Evolutionary conservation across 2,329 filamentous ascomycete species (phyloP).

Genomic region (Aspergillus luchuensis): DNA sequence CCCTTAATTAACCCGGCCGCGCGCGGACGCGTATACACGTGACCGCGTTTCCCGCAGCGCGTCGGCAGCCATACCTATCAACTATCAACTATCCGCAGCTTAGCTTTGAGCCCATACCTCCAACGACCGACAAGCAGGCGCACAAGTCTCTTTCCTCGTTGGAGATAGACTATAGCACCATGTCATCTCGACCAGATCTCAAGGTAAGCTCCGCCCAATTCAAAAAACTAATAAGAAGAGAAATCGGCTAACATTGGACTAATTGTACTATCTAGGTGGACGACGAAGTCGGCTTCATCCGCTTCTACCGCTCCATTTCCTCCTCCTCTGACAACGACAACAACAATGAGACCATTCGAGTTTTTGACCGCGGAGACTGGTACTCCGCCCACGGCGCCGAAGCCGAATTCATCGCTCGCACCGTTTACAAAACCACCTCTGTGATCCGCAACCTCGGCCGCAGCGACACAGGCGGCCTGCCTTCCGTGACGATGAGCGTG

Average conservation of each 20-base stretch:
- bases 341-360: constrained; percentile 66
- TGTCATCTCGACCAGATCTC: constrained; percentile 72
- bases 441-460: constrained; percentile 88
- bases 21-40: constrained; percentile 42
- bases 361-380: constrained; percentile 93
- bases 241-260: neutral
- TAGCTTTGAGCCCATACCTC: neutral
- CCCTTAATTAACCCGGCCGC: constrained; percentile 11
- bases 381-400: constrained; percentile 68
- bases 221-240: neutral
- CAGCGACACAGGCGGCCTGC: constrained; percentile 78
- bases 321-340: constrained; percentile 54
- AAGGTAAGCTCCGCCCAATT: constrained; percentile 57
- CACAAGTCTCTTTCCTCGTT: constrained; percentile 7
- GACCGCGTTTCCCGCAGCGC: constrained; percentile 26
- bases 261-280: constrained; percentile 66
- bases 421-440: constrained; percentile 98
- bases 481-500: constrained; percentile 92
- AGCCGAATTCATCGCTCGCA: constrained; percentile 52
- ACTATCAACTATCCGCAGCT: neutral
- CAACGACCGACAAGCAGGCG: constrained; percentile 12
- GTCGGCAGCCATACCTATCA: neutral
- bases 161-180: constrained; percentile 41
- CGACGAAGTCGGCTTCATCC: constrained; percentile 95
- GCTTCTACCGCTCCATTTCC: constrained; percentile 87